Evolutionary conservation across 139 green algal genomes (phyloP).

Genomic region (Chlamydomonas sphaeroides): DNA sequence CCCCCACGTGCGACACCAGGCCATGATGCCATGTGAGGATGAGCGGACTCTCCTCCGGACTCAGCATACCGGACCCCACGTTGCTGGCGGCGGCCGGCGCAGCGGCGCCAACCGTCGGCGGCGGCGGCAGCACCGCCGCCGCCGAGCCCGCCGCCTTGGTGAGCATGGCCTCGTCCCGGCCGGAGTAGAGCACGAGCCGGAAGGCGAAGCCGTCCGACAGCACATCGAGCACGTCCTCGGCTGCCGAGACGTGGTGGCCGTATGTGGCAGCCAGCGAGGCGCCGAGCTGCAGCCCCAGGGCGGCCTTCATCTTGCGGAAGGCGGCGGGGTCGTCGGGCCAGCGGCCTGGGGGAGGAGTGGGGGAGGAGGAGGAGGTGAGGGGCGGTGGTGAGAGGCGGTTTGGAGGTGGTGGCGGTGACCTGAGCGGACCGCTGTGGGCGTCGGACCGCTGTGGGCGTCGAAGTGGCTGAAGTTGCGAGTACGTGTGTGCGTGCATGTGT

Average conservation of each 20-base stretch:
- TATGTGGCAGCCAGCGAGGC: conserved; percentile 55
- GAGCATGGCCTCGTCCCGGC: conserved; percentile 64
- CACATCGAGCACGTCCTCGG: conserved; percentile 76
- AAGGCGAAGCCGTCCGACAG: conserved; percentile 83
- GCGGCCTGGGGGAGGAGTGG: conserved; percentile 20
- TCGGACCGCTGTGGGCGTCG: too few relatives aligned
- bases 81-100: background rate
- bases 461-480: too few relatives aligned
- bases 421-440: too few relatives aligned
- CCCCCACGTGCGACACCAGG: conserved; percentile 49
- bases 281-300: conserved; percentile 79
- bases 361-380: background rate
- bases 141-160: background rate
- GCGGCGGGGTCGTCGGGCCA: conserved; percentile 74
- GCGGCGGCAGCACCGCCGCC: background rate
- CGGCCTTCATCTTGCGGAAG: conserved; percentile 80
- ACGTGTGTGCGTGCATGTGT: background rate
- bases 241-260: conserved; percentile 56
- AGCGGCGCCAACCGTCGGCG: background rate
- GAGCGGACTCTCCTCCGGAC: conserved; percentile 44
- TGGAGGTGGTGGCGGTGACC: too few relatives aligned
- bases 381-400: background rate
- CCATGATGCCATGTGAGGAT: conserved; percentile 76
- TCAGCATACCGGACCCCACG: background rate
- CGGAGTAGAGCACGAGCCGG: conserved; percentile 70